Evolutionary conservation across 2,329 filamentous ascomycete species (phyloP).

Genomic region (Paramyrothecium sp.): DNA sequence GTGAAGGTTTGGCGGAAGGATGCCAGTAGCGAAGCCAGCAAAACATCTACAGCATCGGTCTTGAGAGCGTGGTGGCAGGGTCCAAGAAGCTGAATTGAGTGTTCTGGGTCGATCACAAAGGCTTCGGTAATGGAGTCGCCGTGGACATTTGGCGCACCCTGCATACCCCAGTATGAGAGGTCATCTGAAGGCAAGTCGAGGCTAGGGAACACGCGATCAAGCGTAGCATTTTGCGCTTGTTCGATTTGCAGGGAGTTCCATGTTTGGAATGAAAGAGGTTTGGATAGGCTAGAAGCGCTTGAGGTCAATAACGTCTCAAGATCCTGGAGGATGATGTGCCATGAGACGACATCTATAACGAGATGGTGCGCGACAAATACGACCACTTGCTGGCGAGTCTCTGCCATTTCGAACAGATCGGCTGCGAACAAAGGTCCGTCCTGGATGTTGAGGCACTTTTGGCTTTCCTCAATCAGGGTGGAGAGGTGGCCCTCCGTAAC

Average conservation of each 20-base stretch:
- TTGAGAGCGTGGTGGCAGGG: constrained; percentile 9
- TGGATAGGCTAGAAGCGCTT: constrained; percentile 13
- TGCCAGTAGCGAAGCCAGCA: constrained; percentile 18
- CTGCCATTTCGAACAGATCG: constrained; percentile 11
- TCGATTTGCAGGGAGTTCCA: constrained; percentile 32
- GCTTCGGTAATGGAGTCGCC: constrained; percentile 3
- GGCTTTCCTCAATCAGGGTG: neutral
- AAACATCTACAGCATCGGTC: constrained; percentile 25
- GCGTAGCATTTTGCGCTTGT: constrained; percentile 12
- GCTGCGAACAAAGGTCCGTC: constrained; percentile 11
- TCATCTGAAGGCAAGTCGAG: constrained; percentile 5
- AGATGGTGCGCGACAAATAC: constrained; percentile 28
- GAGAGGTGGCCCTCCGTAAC: neutral
- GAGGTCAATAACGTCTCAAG: constrained; percentile 33
- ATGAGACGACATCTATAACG: constrained; percentile 39
- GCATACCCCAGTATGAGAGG: neutral
- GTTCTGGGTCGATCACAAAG: constrained; percentile 3
- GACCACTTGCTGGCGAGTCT: constrained; percentile 10
- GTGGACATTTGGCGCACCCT: constrained; percentile 5
- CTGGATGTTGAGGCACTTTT: constrained; percentile 1
- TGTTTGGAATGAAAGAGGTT: constrained; percentile 26
- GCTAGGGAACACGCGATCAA: constrained; percentile 1
- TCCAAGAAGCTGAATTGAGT: constrained; percentile 6
- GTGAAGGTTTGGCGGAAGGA: constrained; percentile 20
- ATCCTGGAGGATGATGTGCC: constrained; percentile 38